Evolutionary conservation across 208 protist genomes (phyloP).

Genomic region (Acanthamoeba sp.): DNA sequence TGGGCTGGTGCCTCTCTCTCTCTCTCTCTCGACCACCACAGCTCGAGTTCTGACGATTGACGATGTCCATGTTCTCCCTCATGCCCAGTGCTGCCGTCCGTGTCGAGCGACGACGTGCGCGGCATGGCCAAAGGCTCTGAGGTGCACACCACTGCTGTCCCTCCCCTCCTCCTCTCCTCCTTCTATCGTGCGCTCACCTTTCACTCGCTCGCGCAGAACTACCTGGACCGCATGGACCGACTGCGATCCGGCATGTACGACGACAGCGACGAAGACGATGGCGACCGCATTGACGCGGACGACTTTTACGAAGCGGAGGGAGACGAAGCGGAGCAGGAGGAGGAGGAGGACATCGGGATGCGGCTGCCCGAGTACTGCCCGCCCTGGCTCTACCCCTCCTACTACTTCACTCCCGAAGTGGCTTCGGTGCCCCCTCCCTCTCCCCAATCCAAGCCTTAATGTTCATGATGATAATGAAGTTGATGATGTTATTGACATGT

Average conservation of each 20-base stretch:
- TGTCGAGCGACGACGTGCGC: not conserved
- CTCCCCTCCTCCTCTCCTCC: not conserved
- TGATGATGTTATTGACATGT: not conserved
- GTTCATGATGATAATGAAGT: not conserved
- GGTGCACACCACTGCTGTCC: not conserved
- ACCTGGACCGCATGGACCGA: not conserved
- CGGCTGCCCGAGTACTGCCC: not conserved
- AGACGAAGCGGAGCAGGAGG: not conserved
- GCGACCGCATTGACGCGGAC: not conserved
- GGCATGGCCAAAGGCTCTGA: not conserved
- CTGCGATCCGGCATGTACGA: not conserved
- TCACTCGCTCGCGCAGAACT: not conserved
- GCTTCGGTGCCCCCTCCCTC: not conserved
- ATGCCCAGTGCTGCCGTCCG: not conserved
- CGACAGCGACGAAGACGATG: not conserved
- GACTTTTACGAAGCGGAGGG: not conserved
- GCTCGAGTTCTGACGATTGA: no score
- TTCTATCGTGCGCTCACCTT: not conserved
- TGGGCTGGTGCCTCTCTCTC: not conserved
- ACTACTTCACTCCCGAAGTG: not conserved
- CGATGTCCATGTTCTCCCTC: not conserved
- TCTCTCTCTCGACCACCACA: not conserved
- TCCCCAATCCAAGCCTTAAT: not conserved
- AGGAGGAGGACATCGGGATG: not conserved
- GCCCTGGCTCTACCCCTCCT: not conserved